Percentiles rank a stretch among this genome's conserved stretches.
phyloP scores from a whole-genome alignment of 805 yeast species.

The Hanseniaspora lindneri region DNA sequence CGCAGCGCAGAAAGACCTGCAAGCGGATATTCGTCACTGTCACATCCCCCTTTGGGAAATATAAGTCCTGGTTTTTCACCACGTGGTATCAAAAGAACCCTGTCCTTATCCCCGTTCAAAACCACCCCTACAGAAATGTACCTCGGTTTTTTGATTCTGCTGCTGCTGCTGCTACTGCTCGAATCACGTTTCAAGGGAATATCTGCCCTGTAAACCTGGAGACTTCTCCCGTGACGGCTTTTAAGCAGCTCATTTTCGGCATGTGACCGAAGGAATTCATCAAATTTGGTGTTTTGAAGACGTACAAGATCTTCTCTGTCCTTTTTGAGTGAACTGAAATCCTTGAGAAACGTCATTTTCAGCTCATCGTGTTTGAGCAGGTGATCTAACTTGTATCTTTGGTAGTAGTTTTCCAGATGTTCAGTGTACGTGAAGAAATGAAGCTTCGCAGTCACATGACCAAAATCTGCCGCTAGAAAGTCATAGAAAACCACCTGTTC shows the following conservation, averaged over 20 bases:
- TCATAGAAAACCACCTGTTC: not conserved
- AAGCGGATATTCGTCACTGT: slow-evolving; percentile 52
- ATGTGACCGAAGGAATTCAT: not conserved
- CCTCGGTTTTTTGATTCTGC: slow-evolving; percentile 28
- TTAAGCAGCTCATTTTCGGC: not conserved
- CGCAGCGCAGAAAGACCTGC: slow-evolving; percentile 49
- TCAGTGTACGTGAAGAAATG: no score
- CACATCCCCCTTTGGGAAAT: slow-evolving; percentile 92
- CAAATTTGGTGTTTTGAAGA: not conserved
- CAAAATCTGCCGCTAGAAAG: no score
- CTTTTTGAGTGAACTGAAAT: not conserved
- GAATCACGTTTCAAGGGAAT: not conserved
- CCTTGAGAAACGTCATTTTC: not conserved
- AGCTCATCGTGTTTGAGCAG: not conserved
- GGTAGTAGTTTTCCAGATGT: not conserved
- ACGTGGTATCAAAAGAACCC: slow-evolving; percentile 59
- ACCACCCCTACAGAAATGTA: slow-evolving; percentile 89
- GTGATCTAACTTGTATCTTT: not conserved
- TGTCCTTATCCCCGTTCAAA: slow-evolving; percentile 41
- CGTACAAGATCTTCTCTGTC: not conserved
- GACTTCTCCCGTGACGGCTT: not conserved
- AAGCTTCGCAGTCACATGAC: no score
- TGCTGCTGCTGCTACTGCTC: no score
- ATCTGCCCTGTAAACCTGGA: slow-evolving; percentile 5
- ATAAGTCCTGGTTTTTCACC: slow-evolving; percentile 60